Evolutionary conservation across 2,329 filamentous ascomycete genomes (phyloP), one percentile per base, ranked within the genome.

Genomic region (Neonectria faginata): DNA sequence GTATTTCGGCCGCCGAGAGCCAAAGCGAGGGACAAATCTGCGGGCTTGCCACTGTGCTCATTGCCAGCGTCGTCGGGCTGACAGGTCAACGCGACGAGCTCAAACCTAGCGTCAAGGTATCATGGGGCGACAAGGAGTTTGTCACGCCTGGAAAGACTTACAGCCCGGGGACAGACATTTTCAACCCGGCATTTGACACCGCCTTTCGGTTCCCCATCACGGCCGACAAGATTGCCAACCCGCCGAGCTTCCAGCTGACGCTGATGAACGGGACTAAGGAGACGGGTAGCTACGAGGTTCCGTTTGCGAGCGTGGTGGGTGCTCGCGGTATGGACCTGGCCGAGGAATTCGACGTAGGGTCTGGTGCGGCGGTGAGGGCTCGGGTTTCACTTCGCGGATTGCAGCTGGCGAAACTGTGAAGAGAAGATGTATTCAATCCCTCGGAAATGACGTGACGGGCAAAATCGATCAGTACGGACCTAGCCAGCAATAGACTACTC

Each of bases 1-100:
- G 62, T 0, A 66, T 73, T 2, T 71, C 71, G 0, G 33, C 65
- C 14, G 53, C 52, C 12, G 60, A 25, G 9, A 64, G 55, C 36
- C 64, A 68, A 12, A 50, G 59, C 22, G 71, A 72, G 11, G 71
- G 71, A 29, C 65, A 71, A 10, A 72, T 73, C 20, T 72, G 71
- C 29, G 71, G 71, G 0, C 64, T 73, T 3, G 70, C 71, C 20
- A 60, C 70, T 1, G 70, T 73, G 0, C 71, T 73, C 3, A 72
- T 73, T 41, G 71, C 71, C 5, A 47, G 61, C 14, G 71, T 71
- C 5, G 44, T 14, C 4, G 70, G 71, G 0, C 56, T 73, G 0
- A 56, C 62, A 9, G 71, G 71, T 0, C 71, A 73, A 7, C 71
- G 71, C 29, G 71, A 73, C 3, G 71, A 73, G 31, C 71, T 73